phyloP scores from a whole-genome alignment of 495 filamentous ascomycete species.

The Neurospora sp. region DNA sequence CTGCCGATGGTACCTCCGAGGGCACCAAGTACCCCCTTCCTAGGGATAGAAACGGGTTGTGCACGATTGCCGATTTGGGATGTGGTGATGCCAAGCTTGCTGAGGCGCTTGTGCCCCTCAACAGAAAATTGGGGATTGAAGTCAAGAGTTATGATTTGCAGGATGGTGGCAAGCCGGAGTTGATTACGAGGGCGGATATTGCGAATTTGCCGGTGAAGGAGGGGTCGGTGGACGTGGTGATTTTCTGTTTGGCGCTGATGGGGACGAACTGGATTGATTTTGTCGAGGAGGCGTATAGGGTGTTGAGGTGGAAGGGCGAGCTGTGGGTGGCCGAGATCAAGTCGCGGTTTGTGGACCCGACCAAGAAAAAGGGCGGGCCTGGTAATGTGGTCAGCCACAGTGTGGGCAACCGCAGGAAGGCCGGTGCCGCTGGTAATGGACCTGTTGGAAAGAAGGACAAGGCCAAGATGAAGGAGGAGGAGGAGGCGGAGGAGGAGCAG shows the following conservation, averaged over 20 bases:
- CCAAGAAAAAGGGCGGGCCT: constrained; percentile 13
- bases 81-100: constrained; percentile 56
- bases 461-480: constrained; percentile 29
- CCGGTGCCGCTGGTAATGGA: neutral
- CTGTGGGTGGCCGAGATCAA: constrained; percentile 97
- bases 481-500: constrained; percentile 36
- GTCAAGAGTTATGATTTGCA: constrained; percentile 44
- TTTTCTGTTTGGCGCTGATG: constrained; percentile 96
- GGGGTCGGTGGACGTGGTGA: constrained; percentile 65
- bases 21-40: constrained; percentile 20
- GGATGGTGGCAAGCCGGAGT: constrained; percentile 48
- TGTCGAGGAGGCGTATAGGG: constrained; percentile 85
- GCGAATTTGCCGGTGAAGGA: constrained; percentile 66
- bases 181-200: constrained; percentile 75
- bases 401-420: constrained; percentile 45
- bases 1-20: constrained; percentile 2
- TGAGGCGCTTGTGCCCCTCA: constrained; percentile 54
- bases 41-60: constrained; percentile 39
- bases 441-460: constrained; percentile 37
- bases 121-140: constrained; percentile 28
- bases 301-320: constrained; percentile 86
- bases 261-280: constrained; percentile 97
- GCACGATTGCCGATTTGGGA: constrained; percentile 68
- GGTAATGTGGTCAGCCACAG: constrained; percentile 53
- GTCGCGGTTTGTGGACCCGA: constrained; percentile 65